phyloP scores from a whole-genome alignment of 108 stramenopile genomes.

The Schizochytrium sp. region DNA sequence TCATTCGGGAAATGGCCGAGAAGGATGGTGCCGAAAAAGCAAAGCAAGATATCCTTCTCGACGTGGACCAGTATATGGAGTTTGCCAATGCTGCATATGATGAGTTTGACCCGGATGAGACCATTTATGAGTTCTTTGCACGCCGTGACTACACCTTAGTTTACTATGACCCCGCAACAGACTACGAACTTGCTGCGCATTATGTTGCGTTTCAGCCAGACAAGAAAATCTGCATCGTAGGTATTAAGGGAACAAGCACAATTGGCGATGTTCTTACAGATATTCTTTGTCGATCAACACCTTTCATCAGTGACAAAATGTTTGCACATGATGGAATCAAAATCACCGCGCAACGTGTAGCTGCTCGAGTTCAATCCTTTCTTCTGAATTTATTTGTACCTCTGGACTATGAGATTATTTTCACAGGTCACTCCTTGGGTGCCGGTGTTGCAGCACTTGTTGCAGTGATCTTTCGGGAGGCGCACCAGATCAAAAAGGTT shows the following conservation, averaged over 20 bases:
- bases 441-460: slow-evolving; percentile 35
- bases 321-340: slow-evolving; percentile 31
- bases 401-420: slow-evolving; percentile 11
- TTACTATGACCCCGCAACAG: neutral
- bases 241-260: slow-evolving; percentile 50
- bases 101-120: slow-evolving; percentile 1
- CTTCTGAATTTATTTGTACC: slow-evolving; percentile 32
- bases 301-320: slow-evolving; percentile 24
- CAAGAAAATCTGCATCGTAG: neutral
- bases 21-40: neutral
- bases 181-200: slow-evolving; percentile 12
- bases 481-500: neutral
- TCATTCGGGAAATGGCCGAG: neutral
- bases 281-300: neutral
- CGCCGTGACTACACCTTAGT: slow-evolving; percentile 16
- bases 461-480: slow-evolving; percentile 43
- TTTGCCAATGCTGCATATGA: slow-evolving; percentile 33
- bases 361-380: neutral
- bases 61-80: neutral
- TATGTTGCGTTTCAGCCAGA: slow-evolving; percentile 17
- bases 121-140: slow-evolving; percentile 34
- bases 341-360: slow-evolving; percentile 5
- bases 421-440: slow-evolving; percentile 49
- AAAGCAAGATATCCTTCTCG: neutral
- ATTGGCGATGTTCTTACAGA: slow-evolving; percentile 35